Conservation (phyloP, 2,329 filamentous ascomycete genomes). For the Laburnicola sp. region DNA sequence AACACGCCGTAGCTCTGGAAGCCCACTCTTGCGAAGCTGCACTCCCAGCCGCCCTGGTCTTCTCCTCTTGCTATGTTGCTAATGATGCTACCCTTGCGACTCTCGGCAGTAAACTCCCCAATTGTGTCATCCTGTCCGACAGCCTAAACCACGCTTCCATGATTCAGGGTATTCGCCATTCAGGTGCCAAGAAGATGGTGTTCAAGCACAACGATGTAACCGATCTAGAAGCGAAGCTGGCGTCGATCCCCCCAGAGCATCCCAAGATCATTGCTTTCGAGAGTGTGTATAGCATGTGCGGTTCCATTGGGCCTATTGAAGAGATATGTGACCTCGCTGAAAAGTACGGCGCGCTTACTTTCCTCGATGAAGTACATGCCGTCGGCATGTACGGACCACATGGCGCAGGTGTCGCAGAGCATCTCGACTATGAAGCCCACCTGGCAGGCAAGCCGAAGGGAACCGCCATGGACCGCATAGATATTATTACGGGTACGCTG, state of each 20-base stretch:
- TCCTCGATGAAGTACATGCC: conserved; percentile 97
- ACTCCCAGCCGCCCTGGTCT: conserved; percentile 91
- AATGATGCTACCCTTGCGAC: conserved; percentile 97
- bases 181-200: conserved; percentile 93
- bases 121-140: conserved; percentile 97
- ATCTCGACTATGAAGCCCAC: conserved; percentile 91
- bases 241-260: conserved; percentile 77
- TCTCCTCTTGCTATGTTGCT: conserved; percentile 96
- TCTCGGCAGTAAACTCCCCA: conserved; percentile 91
- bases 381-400: conserved; percentile 98
- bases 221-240: conserved; percentile 86
- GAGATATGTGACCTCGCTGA: conserved; percentile 95
- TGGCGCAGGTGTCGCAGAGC: conserved; percentile 94
- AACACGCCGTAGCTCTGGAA: conserved; percentile 87
- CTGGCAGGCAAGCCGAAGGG: conserved; percentile 72
- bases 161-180: conserved; percentile 99
- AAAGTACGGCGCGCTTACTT: conserved; percentile 96
- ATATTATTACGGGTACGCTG: conserved; percentile 96
- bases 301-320: conserved; percentile 93
- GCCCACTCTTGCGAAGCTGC: conserved; percentile 78
- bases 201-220: conserved; percentile 98
- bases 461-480: conserved; percentile 91
- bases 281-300: conserved; percentile 99
- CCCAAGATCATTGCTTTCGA: conserved; percentile 99
- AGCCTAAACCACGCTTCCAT: conserved; percentile 98